phyloP scores from a whole-genome alignment of 192 early-diverging fungal species.

The Coemansia sp. region DNA sequence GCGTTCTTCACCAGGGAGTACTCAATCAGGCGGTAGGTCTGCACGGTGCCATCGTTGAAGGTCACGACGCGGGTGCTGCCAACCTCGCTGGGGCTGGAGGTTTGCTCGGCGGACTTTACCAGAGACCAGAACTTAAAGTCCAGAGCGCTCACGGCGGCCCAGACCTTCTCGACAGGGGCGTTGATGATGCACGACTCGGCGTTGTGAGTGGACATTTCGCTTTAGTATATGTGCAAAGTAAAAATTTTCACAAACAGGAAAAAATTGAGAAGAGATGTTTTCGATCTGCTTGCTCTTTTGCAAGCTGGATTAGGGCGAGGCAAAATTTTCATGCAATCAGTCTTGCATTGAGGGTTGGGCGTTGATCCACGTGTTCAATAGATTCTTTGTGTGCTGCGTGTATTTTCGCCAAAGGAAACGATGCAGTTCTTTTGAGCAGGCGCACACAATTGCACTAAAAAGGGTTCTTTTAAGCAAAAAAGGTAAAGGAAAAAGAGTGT shows the following conservation, averaged over 20 bases:
- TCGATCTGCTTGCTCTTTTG: too few species aligned
- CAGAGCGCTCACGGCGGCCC: constrained; percentile 30
- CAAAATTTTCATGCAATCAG: constrained; percentile 10
- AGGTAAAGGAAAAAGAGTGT: too few species aligned
- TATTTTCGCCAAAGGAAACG: too few species aligned
- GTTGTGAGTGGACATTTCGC: constrained; percentile 41
- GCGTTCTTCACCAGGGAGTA: constrained; percentile 51
- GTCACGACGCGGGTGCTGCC: constrained; percentile 53
- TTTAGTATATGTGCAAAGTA: too few species aligned
- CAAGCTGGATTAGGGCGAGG: not conserved
- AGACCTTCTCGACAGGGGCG: constrained; percentile 31
- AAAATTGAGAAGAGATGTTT: not conserved
- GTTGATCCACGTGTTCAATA: too few species aligned
- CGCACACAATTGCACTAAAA: too few species aligned
- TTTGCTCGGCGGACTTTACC: constrained; percentile 38
- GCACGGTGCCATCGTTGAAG: constrained; percentile 57
- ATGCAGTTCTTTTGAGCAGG: too few species aligned
- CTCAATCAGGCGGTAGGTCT: constrained; percentile 57
- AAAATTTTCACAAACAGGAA: not conserved
- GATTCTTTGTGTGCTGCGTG: too few species aligned
- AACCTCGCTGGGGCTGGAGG: constrained; percentile 36
- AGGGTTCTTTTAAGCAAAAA: too few species aligned
- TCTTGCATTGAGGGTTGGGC: too few species aligned
- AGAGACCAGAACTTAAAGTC: constrained; percentile 51
- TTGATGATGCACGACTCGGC: constrained; percentile 45